Evolutionary conservation across 2,329 filamentous ascomycete genomes (phyloP).

Genomic region (Pestalotiopsis sp.): DNA sequence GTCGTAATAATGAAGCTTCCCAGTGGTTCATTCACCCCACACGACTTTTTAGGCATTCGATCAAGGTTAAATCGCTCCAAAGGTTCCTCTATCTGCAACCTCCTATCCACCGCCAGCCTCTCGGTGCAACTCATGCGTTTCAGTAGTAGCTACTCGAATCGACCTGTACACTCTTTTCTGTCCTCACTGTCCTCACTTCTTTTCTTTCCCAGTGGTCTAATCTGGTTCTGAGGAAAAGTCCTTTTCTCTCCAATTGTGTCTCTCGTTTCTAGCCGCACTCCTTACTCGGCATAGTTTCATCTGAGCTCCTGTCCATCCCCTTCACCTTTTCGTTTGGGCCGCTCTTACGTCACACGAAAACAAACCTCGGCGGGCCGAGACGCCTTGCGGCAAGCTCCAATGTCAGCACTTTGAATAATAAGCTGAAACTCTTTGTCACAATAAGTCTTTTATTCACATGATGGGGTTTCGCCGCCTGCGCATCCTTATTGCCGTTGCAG

Average conservation of each 20-base stretch:
- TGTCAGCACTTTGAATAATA: background rate
- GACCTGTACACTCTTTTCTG: background rate
- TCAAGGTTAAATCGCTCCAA: background rate
- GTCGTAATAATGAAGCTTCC: background rate
- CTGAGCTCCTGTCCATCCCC: background rate
- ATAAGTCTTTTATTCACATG: background rate
- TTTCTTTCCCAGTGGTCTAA: background rate
- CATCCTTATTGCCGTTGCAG: conserved; percentile 29
- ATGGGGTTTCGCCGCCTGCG: conserved; percentile 34
- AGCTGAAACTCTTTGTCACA: background rate
- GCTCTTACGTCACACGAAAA: background rate
- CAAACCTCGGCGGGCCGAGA: background rate
- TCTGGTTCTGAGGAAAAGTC: background rate
- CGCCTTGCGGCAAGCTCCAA: background rate
- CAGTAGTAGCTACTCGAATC: background rate
- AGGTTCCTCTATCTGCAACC: background rate
- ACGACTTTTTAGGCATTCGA: background rate
- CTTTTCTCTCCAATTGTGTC: background rate
- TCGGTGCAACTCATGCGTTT: background rate
- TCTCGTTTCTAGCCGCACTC: background rate
- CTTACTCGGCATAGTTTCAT: background rate
- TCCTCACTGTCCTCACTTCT: background rate
- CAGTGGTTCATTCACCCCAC: background rate
- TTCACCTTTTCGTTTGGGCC: background rate
- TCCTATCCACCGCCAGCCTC: background rate